Conservation (phyloP, 2,329 filamentous ascomycete genomes). For the Fonsecaea monophora region DNA sequence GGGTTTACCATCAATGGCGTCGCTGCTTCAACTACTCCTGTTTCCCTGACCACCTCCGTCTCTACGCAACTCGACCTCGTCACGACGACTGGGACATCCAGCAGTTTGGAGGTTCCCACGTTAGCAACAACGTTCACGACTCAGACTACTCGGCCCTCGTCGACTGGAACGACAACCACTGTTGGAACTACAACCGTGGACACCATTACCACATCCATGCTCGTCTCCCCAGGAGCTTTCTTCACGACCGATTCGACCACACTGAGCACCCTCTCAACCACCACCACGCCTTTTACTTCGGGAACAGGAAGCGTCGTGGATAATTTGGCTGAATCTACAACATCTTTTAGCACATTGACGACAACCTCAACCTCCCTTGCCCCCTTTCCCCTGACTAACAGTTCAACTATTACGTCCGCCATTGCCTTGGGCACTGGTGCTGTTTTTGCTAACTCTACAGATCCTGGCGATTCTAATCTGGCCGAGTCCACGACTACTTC, state of each 20-base stretch:
- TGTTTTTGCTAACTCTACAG: not conserved
- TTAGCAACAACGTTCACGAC: not conserved
- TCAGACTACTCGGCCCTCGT: not conserved
- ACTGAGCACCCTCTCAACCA: not conserved
- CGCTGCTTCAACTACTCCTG: constrained; percentile 17
- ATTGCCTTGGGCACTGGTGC: constrained; percentile 6
- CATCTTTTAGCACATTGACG: not conserved
- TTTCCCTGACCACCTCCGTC: not conserved
- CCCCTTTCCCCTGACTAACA: not conserved
- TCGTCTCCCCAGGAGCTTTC: not conserved
- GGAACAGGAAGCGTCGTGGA: not conserved
- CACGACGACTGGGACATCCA: not conserved
- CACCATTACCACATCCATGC: constrained; percentile 4
- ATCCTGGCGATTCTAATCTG: not conserved
- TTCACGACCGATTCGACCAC: constrained; percentile 6
- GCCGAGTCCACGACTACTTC: constrained; percentile 1
- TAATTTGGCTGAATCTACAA: constrained; percentile 3
- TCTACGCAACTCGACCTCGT: not conserved
- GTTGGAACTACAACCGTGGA: not conserved
- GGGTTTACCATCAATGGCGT: constrained; percentile 23
- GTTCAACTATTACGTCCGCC: not conserved
- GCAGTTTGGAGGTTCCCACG: not conserved
- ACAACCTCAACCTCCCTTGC: constrained; percentile 1
- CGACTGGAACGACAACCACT: not conserved
- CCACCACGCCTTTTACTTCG: not conserved